Conservation (phyloP, 371 early-diverging fungal species). For the Apophysomyces variabilis region DNA sequence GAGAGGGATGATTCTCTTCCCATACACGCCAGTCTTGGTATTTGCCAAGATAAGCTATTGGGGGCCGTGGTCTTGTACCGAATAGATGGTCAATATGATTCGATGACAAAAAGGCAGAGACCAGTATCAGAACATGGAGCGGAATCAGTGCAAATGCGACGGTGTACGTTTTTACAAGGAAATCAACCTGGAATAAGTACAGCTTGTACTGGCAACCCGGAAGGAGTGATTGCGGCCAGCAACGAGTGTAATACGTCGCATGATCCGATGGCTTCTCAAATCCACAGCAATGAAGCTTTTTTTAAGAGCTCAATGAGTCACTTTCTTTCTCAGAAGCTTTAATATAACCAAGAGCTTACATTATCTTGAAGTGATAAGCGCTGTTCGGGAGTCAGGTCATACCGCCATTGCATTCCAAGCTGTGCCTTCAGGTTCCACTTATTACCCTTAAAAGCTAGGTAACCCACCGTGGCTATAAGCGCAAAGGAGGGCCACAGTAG, state of each 20-base stretch:
- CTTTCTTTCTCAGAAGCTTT: neutral
- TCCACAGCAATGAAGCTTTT: slow-evolving; percentile 38
- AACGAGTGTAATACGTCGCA: slow-evolving; percentile 29
- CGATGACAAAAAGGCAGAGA: slow-evolving; percentile 27
- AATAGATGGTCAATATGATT: slow-evolving; percentile 30
- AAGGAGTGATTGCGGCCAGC: slow-evolving; percentile 33
- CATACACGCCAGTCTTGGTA: slow-evolving; percentile 25
- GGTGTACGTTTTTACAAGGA: slow-evolving; percentile 26
- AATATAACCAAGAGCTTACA: slow-evolving; percentile 20
- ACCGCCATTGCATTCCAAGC: slow-evolving; percentile 37
- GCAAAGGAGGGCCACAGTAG: slow-evolving; percentile 37
- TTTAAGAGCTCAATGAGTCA: neutral
- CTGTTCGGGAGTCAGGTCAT: slow-evolving; percentile 11
- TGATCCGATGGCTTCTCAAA: slow-evolving; percentile 41
- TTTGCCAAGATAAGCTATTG: slow-evolving; percentile 23
- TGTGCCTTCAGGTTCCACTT: slow-evolving; percentile 34
- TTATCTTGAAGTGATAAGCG: slow-evolving; percentile 22
- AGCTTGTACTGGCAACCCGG: slow-evolving; percentile 43
- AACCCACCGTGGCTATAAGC: slow-evolving; percentile 28
- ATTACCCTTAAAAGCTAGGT: slow-evolving; percentile 30
- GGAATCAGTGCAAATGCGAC: slow-evolving; percentile 28
- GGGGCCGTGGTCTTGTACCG: slow-evolving; percentile 21
- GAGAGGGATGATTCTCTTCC: slow-evolving; percentile 5
- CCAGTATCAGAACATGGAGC: slow-evolving; percentile 27
- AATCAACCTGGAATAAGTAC: slow-evolving; percentile 25